Evolutionary conservation across 768 basidiomycete genomes (phyloP).

Genomic region (Boletus vermiculosoides): DNA sequence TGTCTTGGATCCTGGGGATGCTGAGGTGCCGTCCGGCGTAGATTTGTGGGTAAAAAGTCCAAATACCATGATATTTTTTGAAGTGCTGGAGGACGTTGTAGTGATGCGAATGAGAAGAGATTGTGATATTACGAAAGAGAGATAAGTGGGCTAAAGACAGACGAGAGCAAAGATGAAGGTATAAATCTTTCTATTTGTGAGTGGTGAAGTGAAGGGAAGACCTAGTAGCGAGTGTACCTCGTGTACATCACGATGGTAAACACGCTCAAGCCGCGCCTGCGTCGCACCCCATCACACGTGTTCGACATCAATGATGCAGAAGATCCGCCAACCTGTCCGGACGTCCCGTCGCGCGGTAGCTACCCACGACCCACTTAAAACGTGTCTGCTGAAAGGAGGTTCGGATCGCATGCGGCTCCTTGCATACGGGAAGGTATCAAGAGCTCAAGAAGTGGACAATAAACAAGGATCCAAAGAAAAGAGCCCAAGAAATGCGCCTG

Average conservation of each 20-base stretch:
- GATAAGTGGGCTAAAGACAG: not conserved
- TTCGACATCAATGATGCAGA: not conserved
- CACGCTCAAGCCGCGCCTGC: constrained; percentile 12
- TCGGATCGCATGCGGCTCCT: not conserved
- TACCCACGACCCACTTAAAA: not conserved
- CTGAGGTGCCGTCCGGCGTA: constrained; percentile 3
- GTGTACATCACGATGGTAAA: constrained; percentile 20
- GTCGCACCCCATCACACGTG: constrained; percentile 12
- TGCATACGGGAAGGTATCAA: not conserved
- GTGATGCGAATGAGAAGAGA: not conserved
- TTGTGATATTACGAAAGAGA: constrained; percentile 13
- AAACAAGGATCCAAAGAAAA: too few species aligned
- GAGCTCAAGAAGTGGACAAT: too few species aligned
- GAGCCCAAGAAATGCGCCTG: not conserved
- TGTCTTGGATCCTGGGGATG: constrained; percentile 7
- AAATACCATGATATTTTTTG: constrained; percentile 37
- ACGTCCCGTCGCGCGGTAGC: not conserved
- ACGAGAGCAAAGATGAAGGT: constrained; percentile 1
- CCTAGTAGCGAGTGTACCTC: constrained; percentile 11
- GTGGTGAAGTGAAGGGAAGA: constrained; percentile 15
- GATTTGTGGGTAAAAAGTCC: constrained; percentile 41
- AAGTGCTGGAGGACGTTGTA: not conserved
- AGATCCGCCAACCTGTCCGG: not conserved
- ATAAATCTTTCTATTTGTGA: constrained; percentile 6
- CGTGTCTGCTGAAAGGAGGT: not conserved